Evolutionary conservation across 2,329 filamentous ascomycete species (phyloP).

Genomic region (Clonostachys byssicola): DNA sequence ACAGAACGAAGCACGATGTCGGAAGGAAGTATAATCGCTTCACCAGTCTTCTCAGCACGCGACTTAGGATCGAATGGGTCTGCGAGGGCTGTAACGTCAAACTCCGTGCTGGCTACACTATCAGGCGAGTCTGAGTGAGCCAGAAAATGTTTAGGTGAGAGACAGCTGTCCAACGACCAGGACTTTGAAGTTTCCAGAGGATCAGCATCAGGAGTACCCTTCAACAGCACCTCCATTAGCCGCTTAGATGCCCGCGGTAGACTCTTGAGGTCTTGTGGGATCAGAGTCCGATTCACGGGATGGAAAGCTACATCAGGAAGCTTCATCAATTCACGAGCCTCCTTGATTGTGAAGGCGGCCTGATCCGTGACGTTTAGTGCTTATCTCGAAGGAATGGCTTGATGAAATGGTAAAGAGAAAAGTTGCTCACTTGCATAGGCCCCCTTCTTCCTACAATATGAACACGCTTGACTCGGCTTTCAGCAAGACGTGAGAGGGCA

Average conservation of each 20-base stretch:
- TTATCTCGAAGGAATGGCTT: conserved; percentile 1
- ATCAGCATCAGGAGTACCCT: conserved; percentile 55
- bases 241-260: conserved; percentile 73
- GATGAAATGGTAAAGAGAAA: not conserved
- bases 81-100: conserved; percentile 56
- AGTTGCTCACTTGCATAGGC: conserved; percentile 67
- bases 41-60: conserved; percentile 41
- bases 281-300: conserved; percentile 59
- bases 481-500: conserved; percentile 69
- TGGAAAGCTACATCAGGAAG: conserved; percentile 69
- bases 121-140: conserved; percentile 36
- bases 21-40: conserved; percentile 53
- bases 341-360: conserved; percentile 94
- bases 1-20: conserved; percentile 87
- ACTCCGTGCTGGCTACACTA: conserved; percentile 61
- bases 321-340: conserved; percentile 82
- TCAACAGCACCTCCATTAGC: conserved; percentile 75
- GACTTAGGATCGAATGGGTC: conserved; percentile 50
- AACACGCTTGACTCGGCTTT: conserved; percentile 73
- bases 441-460: conserved; percentile 86
- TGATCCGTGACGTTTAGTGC: conserved; percentile 21
- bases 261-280: conserved; percentile 63
- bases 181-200: conserved; percentile 42
- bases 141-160: conserved; percentile 70
- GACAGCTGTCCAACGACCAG: conserved; percentile 83